Evolutionary conservation across 495 filamentous ascomycete species (phyloP), one percentile per base, ranked within the genome.

Genomic region (Pseudomonodictys pantanalensis): DNA sequence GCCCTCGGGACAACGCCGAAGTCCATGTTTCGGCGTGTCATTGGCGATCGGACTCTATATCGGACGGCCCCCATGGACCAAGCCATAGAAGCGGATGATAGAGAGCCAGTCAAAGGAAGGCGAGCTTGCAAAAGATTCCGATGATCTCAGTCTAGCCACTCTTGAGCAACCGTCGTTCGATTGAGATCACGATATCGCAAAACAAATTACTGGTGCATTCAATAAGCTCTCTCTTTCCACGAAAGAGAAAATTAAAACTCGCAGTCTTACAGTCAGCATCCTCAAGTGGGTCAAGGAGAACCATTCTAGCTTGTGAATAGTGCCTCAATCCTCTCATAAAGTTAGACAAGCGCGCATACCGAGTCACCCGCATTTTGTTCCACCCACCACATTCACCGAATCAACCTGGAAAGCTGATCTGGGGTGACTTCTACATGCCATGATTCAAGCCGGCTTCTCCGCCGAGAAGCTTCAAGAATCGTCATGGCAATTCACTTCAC

Each of bases 341-440:
- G 9, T 5, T 49, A 15, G 24, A 23, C 24, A 49, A 28, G 22
- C 30, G 28, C n/a, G 50, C 28, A 8, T 26, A 72, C 42, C 78
- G 77, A 46, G 73, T 78, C 30, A 80, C 81, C 62, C 61, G 65
- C 0, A 69, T 68, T 10, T 54, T 78, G 24, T 82, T 79, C 68
- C 72, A 71, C 68, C 58, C 57, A 28, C 71, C 72, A 0, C 49
- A 42, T 1, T 46, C 46, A 0, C 54, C 50, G 0, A 56, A 66
- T 0, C 43, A 56, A 4, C 69, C 73, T 0, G 76, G 75, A 1
- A 78, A 83, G 52, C 44, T 81, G 2, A 30, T 73, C 0, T 82
- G 77, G 78, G 61, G 45, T 41, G 78, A 79, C 47, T 78, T 82
- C 56, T 82, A 20, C 69, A 77, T 46, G 79, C 79, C 0, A 77